Percentiles rank a stretch among this genome's conserved stretches.
phyloP scores from a whole-genome alignment of 768 basidiomycete genomes.

The Tricholoma flavovirens region DNA sequence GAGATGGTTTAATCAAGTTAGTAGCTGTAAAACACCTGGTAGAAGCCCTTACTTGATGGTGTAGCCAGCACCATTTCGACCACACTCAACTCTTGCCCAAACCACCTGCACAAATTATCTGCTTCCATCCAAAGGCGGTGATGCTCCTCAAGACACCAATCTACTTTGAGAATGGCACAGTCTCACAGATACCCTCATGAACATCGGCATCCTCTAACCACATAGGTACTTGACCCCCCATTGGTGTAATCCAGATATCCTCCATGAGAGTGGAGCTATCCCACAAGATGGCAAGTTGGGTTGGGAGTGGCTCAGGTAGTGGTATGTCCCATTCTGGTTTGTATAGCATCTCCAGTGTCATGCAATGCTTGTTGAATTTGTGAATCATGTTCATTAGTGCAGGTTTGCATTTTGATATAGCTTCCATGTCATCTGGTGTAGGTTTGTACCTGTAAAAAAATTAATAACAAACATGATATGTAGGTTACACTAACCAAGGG shows the following conservation, averaged over 20 bases:
- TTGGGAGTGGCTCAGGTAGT: conserved; percentile 25
- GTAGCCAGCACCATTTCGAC: not conserved
- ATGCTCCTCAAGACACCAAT: conserved; percentile 16
- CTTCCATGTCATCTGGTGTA: conserved; percentile 24
- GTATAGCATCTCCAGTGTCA: conserved; percentile 10
- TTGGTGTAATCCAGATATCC: conserved; percentile 28
- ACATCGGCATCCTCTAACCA: conserved; percentile 29
- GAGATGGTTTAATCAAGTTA: not conserved
- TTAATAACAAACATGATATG: not conserved
- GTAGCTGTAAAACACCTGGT: not conserved
- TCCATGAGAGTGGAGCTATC: conserved; percentile 24
- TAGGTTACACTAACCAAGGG: conserved; percentile 1
- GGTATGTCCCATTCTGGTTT: conserved; percentile 24
- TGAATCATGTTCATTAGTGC: conserved; percentile 16
- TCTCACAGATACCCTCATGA: conserved; percentile 13
- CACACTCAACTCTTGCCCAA: conserved; percentile 1
- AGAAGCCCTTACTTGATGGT: conserved; percentile 3
- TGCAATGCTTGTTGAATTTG: conserved; percentile 26
- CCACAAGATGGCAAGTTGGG: conserved; percentile 19
- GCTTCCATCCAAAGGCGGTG: conserved; percentile 14
- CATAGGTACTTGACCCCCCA: conserved; percentile 9
- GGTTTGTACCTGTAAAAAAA: conserved; percentile 19
- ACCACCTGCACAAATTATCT: conserved; percentile 23
- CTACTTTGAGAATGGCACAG: conserved; percentile 12
- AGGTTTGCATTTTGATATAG: conserved; percentile 22